Conservation (phyloP, 345 rosid species). For the Eucalyptus guilfoylei region DNA sequence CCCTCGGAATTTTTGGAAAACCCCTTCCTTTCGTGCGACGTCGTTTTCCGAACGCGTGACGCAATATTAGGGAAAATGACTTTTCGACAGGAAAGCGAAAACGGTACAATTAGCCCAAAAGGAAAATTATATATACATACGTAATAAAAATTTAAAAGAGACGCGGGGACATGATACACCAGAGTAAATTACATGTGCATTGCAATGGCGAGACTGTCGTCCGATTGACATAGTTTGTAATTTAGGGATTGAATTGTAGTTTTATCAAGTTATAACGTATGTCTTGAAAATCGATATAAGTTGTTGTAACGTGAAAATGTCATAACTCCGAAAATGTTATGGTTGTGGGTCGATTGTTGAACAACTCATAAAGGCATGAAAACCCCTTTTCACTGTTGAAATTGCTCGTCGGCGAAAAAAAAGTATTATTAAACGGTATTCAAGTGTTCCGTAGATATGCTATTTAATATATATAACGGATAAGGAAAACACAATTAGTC, state of each 20-base stretch:
- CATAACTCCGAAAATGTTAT: fast-evolving
- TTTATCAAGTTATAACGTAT: too few relatives aligned
- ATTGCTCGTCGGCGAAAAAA: background rate
- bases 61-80: background rate
- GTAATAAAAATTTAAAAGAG: background rate
- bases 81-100: fast-evolving
- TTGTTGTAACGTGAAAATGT: background rate
- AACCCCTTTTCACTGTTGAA: fast-evolving
- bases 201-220: background rate
- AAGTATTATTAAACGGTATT: background rate
- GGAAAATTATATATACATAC: too few relatives aligned
- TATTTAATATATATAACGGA: background rate
- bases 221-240: background rate
- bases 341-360: background rate
- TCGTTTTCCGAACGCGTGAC: background rate
- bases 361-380: fast-evolving
- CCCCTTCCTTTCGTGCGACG: background rate
- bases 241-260: background rate
- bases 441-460: fast-evolving
- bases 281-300: background rate
- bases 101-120: background rate
- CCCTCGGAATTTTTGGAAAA: background rate
- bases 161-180: background rate
- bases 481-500: background rate
- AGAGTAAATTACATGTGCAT: background rate